Evolutionary conservation across 306 rosid species (phyloP).

Genomic region (Canavalia ensiformis): DNA sequence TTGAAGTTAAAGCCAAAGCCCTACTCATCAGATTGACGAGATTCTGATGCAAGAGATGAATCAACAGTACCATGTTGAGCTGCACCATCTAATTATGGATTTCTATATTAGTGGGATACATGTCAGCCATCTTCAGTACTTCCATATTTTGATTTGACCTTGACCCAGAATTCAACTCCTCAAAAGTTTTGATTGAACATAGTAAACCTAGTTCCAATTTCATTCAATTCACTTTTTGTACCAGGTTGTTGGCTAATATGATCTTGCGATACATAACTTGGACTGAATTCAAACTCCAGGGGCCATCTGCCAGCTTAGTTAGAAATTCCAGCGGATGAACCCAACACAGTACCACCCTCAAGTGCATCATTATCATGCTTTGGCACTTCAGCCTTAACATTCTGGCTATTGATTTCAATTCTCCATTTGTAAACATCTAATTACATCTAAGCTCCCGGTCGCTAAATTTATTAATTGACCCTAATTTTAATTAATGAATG

Average conservation of each 20-base stretch:
- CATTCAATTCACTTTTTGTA: conserved; percentile 49
- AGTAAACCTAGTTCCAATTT: conserved; percentile 41
- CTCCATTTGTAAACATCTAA: conserved; percentile 21
- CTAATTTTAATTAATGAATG: too few relatives aligned
- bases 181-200: conserved; percentile 47
- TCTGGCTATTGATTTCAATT: conserved; percentile 46
- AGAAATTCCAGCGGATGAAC: conserved; percentile 57
- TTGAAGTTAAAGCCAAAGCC: conserved; percentile 56
- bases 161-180: conserved; percentile 63
- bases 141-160: conserved; percentile 59
- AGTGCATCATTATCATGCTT: conserved; percentile 49
- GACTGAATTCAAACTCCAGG: conserved; percentile 63
- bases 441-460: too few relatives aligned
- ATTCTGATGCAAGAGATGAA: conserved; percentile 52
- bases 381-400: conserved; percentile 57
- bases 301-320: conserved; percentile 57
- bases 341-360: conserved; percentile 47
- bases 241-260: conserved; percentile 40
- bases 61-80: conserved; percentile 48
- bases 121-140: neutral
- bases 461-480: too few relatives aligned
- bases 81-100: conserved; percentile 43
- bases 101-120: conserved; percentile 43
- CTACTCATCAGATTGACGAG: conserved; percentile 59
- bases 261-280: conserved; percentile 48